Evolutionary conservation across 2,329 filamentous ascomycete species (phyloP).

Genomic region (Calonectria pseudoturangicola): DNA sequence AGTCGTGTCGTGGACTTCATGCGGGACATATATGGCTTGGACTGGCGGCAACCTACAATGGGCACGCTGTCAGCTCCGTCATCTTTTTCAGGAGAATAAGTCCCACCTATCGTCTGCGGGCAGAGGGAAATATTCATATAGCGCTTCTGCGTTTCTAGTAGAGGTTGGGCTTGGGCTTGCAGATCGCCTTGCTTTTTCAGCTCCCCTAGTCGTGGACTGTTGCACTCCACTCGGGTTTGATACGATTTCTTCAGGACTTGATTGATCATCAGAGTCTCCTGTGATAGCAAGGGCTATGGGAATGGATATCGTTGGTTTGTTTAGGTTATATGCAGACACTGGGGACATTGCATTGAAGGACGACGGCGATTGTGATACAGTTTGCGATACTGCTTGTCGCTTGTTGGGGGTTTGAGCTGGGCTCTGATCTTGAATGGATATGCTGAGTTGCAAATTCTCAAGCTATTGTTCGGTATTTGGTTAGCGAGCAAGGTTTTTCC

Average conservation of each 20-base stretch:
- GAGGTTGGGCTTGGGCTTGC: conserved; percentile 56
- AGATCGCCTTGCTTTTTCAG: conserved; percentile 64
- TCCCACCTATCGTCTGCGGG: conserved; percentile 88
- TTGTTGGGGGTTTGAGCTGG: not conserved
- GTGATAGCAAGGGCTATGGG: not conserved
- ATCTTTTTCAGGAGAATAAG: conserved; percentile 3
- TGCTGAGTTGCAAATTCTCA: not conserved
- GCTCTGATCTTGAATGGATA: not conserved
- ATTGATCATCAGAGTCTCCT: not conserved
- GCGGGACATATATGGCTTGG: conserved; percentile 91
- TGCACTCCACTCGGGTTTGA: too few relatives aligned
- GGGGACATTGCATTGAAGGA: not conserved
- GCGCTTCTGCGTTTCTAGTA: conserved; percentile 74
- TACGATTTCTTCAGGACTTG: too few relatives aligned
- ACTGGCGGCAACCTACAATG: conserved; percentile 84
- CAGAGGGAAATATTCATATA: conserved; percentile 97
- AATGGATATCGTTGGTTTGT: not conserved
- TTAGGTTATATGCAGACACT: not conserved
- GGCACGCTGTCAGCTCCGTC: conserved; percentile 35
- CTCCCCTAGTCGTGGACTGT: not conserved
- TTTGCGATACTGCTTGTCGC: not conserved
- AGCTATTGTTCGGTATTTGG: not conserved
- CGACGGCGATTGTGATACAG: not conserved
- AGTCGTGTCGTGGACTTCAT: conserved; percentile 92
- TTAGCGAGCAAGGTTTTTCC: not conserved